Evolutionary conservation across 805 yeast species (phyloP).

Genomic region (Sugiyamaella floridensis): DNA sequence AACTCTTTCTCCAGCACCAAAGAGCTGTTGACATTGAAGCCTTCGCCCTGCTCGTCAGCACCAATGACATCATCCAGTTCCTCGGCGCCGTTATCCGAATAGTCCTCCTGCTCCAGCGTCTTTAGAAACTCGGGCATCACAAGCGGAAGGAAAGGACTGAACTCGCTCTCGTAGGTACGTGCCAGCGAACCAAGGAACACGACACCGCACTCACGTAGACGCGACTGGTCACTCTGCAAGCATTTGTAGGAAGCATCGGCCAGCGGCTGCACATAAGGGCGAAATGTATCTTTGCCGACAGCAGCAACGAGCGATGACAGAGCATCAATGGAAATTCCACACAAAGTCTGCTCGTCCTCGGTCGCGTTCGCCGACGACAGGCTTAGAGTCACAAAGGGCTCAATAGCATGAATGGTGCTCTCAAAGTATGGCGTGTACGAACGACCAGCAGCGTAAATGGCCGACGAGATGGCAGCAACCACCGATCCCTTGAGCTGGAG

Average conservation of each 20-base stretch:
- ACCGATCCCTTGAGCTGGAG: constrained; percentile 45
- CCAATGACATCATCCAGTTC: constrained; percentile 41
- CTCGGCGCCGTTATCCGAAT: constrained; percentile 31
- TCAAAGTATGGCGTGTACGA: constrained; percentile 81
- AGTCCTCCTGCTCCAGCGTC: constrained; percentile 83
- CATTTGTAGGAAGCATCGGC: constrained; percentile 82
- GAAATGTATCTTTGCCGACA: constrained; percentile 85
- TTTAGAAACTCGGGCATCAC: constrained; percentile 78
- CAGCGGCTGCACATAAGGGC: constrained; percentile 78
- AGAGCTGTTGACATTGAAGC: constrained; percentile 83
- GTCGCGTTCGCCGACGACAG: constrained; percentile 32
- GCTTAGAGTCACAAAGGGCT: constrained; percentile 42
- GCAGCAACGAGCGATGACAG: constrained; percentile 94
- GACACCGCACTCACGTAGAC: constrained; percentile 91
- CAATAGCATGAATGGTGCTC: constrained; percentile 70
- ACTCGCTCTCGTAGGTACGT: constrained; percentile 85
- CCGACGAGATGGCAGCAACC: constrained; percentile 94
- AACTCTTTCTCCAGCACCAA: constrained; percentile 93
- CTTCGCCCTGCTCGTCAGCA: constrained; percentile 50
- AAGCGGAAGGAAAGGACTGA: constrained; percentile 75
- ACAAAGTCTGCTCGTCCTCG: constrained; percentile 75
- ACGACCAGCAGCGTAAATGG: constrained; percentile 92
- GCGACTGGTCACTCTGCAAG: constrained; percentile 65
- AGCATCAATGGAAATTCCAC: constrained; percentile 89
- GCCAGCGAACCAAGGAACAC: constrained; percentile 92